Base-by-base conservation (phyloP, 495 filamentous ascomycete species). In the Rhypophila decipiens region DNA sequence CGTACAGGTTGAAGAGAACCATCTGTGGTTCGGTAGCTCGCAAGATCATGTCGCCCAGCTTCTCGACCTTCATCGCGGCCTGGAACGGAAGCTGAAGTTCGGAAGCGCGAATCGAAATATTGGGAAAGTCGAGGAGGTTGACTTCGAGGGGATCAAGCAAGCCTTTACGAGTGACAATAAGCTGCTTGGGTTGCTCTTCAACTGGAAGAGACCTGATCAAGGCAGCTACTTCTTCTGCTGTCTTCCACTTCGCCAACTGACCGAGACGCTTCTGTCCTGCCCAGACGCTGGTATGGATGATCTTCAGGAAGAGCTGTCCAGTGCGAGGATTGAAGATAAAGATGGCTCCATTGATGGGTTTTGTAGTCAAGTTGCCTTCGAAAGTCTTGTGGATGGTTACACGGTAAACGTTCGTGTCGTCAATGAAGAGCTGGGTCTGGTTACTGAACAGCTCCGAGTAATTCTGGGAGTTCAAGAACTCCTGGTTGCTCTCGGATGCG, bases 351-450 rank as follows among this genome's bases (percentile, higher is more conserved):
- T 99, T 99, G 73, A 99, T 99, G 18, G 94, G 94, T 70, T 99
- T 99, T 0, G 94, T 99, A 2, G 94, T 99, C 75, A 99, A 72
- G 59, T 99, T 99, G 53, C 94, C 94, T 65, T 99, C 94, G 53
- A 99, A 99, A 0, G 94, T 99, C 79, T 99, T 99, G 77, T 99
- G 94, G 39, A 99, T 97, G 1, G 94, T 97, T 53, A 99, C 94
- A 68, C 94, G 93, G 60, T 99, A 99, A 45, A 97, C 95, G 56
- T 99, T 99, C 38, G 94, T 99, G 66, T 99, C 94, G 56, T 99
- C 94, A 52, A 99, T 97, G 75, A 99, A 99, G 34, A 97, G 78
- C 74, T 99, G 91, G 41, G 94, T 95, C 67, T 97, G 91, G 57
- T 96, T 96, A 68, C 91, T 97, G 78, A 99, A 99, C 29, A 99